A percentile compares a stretch with the other conserved stretches of the same genome.
These are phyloP conservation scores for Pleurotus eryngii DNA, from an alignment of 768 basidiomycete genomes.

Conservation along the genomic window DNA sequence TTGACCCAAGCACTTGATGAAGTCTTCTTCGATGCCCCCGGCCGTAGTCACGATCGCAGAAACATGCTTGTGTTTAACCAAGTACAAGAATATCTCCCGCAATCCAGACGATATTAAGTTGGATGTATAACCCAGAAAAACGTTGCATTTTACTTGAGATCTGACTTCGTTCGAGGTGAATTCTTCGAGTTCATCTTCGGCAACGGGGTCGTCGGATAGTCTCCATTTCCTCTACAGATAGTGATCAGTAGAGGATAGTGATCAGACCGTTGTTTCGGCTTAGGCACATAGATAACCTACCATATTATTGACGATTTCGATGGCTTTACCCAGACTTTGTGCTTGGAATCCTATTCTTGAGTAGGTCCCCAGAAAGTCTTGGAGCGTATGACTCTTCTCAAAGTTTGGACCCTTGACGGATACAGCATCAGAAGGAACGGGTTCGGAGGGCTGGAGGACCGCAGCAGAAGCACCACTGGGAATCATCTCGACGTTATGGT, in stretches of 20 bases:
- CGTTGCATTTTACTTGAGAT: conserved; percentile 70
- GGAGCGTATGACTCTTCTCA: conserved; percentile 61
- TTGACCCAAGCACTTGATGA: conserved; percentile 97
- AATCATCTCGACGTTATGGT: conserved; percentile 19
- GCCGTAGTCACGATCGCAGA: conserved; percentile 93
- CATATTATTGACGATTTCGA: conserved; percentile 92
- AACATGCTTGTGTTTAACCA: conserved; percentile 92
- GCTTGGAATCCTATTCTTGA: conserved; percentile 96
- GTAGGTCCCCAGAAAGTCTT: conserved; percentile 73
- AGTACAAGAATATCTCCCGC: conserved; percentile 86
- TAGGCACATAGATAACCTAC: conserved; percentile 36
- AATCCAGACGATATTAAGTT: conserved; percentile 98
- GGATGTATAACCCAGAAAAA: conserved; percentile 98
- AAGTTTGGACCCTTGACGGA: conserved; percentile 88
- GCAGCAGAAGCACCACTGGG: conserved; percentile 68
- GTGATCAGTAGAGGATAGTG: neutral
- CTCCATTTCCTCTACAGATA: conserved; percentile 75
- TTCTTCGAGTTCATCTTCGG: conserved; percentile 68
- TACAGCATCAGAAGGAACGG: conserved; percentile 59
- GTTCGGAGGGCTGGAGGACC: conserved; percentile 74
- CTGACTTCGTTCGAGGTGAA: conserved; percentile 56
- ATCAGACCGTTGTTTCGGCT: neutral
- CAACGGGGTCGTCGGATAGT: conserved; percentile 78
- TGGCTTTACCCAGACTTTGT: conserved; percentile 85
- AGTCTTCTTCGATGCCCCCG: conserved; percentile 97